A percentile compares a stretch with the other conserved stretches of the same genome.
phyloP scores from a whole-genome alignment of 2,329 filamentous ascomycete species.

The Magnaporthiopsis poae region DNA sequence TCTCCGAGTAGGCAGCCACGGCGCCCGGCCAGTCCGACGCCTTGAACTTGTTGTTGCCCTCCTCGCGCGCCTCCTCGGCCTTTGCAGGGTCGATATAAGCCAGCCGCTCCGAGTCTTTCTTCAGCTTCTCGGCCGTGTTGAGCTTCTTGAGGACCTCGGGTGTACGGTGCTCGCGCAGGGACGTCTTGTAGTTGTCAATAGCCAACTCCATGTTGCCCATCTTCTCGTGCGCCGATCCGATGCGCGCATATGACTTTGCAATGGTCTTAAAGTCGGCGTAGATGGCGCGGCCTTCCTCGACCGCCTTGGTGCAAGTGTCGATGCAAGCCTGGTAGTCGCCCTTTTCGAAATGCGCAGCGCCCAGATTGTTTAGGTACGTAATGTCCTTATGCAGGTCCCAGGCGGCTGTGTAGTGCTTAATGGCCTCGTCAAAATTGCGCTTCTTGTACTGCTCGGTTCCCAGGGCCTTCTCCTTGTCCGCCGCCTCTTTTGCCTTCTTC shows the following conservation, averaged over 20 bases:
- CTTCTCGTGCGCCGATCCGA: slow-evolving; percentile 90
- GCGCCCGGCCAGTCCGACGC: slow-evolving; percentile 89
- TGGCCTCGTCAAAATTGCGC: slow-evolving; percentile 88
- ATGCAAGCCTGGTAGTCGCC: slow-evolving; percentile 84
- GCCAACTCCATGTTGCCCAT: slow-evolving; percentile 68
- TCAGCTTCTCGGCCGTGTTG: slow-evolving; percentile 76
- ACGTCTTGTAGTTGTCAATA: slow-evolving; percentile 83
- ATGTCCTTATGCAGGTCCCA: slow-evolving; percentile 96
- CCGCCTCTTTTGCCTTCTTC: slow-evolving; percentile 83
- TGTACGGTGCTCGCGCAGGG: slow-evolving; percentile 90
- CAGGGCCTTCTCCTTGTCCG: slow-evolving; percentile 86
- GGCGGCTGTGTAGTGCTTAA: slow-evolving; percentile 85
- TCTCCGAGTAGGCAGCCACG: slow-evolving; percentile 87
- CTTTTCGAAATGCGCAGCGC: slow-evolving; percentile 91
- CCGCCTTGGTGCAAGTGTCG: slow-evolving; percentile 74
- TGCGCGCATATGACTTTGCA: slow-evolving; percentile 93
- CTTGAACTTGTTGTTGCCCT: slow-evolving; percentile 96
- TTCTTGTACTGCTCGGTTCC: slow-evolving; percentile 98
- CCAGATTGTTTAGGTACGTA: slow-evolving; percentile 92
- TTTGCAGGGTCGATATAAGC: slow-evolving; percentile 84
- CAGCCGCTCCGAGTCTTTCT: slow-evolving; percentile 63
- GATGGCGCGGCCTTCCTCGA: slow-evolving; percentile 79
- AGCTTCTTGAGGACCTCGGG: slow-evolving; percentile 90
- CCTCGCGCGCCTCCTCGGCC: slow-evolving; percentile 88
- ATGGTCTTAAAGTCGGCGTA: slow-evolving; percentile 97